A percentile compares a stretch with the other conserved stretches of the same genome.
These are phyloP conservation scores for Paramarasmius palmivorus DNA, from an alignment of 1,284 basidiomycete species.

Conservation along the genomic window DNA sequence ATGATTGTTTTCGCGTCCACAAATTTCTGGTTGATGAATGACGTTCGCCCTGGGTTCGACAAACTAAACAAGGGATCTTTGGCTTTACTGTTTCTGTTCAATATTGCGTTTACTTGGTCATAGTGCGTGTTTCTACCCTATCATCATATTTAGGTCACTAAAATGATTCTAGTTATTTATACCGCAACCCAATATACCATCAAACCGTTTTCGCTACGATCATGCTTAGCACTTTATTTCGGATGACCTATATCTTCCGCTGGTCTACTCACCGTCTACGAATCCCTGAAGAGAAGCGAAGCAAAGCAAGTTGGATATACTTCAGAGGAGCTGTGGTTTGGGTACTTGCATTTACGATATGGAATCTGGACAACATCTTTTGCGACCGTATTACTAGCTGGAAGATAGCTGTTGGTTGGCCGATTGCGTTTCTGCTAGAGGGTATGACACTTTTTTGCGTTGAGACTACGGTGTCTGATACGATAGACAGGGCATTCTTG, in stretches of 20 bases:
- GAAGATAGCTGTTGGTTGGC: slow-evolving; percentile 61
- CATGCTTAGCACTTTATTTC: slow-evolving; percentile 43
- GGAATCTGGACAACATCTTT: slow-evolving; percentile 71
- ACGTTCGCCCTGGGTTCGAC: slow-evolving; percentile 51
- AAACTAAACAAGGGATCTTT: slow-evolving; percentile 34
- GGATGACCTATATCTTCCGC: slow-evolving; percentile 50
- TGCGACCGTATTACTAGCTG: slow-evolving; percentile 53
- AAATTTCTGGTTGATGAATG: slow-evolving; percentile 53
- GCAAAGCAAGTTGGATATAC: slow-evolving; percentile 42
- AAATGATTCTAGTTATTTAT: slow-evolving; percentile 39
- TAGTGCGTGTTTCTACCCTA: slow-evolving; percentile 46
- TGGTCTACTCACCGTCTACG: slow-evolving; percentile 37
- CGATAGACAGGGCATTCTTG: slow-evolving; percentile 57
- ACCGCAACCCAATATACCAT: slow-evolving; percentile 67
- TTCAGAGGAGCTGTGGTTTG: slow-evolving; percentile 48
- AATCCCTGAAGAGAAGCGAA: slow-evolving; percentile 44
- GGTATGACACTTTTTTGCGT: slow-evolving; percentile 30
- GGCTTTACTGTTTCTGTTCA: slow-evolving; percentile 38
- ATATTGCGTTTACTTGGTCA: slow-evolving; percentile 58
- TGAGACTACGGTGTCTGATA: not conserved
- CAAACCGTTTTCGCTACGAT: slow-evolving; percentile 59
- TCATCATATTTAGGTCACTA: not conserved
- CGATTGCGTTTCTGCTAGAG: slow-evolving; percentile 62
- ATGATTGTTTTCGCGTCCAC: slow-evolving; percentile 65
- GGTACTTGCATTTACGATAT: slow-evolving; percentile 57